Evolutionary conservation across 1,139 yeast species (phyloP).

Genomic region (Candida smagusa): DNA sequence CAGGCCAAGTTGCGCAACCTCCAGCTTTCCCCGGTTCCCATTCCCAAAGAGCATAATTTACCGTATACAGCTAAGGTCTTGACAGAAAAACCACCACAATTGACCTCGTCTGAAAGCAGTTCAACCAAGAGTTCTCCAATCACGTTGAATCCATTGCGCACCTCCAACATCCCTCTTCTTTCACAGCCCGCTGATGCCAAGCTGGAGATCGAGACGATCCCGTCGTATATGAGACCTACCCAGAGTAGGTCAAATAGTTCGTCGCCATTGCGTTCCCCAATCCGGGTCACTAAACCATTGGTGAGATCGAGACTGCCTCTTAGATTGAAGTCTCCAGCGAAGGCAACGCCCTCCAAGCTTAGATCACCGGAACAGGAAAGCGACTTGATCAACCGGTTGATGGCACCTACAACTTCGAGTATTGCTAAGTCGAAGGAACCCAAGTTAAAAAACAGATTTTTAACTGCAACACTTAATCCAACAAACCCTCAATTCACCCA

Average conservation of each 20-base stretch:
- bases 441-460: conserved; percentile 27
- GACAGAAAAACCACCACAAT: neutral
- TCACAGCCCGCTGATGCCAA: neutral
- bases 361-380: conserved; percentile 9
- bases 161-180: neutral
- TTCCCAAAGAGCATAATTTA: conserved; percentile 9
- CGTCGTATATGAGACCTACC: conserved; percentile 10
- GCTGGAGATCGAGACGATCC: conserved; percentile 1
- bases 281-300: neutral
- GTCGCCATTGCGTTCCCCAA: conserved; percentile 8
- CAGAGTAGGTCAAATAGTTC: conserved; percentile 7
- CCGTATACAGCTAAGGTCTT: conserved; percentile 6
- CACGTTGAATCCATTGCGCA: neutral
- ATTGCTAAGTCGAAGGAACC: conserved; percentile 22
- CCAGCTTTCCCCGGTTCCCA: conserved; percentile 14
- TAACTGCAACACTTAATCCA: conserved; percentile 36
- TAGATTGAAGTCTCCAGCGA: conserved; percentile 4
- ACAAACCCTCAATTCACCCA: conserved; percentile 16
- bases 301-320: neutral
- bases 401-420: conserved; percentile 30
- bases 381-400: conserved; percentile 19
- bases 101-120: neutral
- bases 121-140: neutral
- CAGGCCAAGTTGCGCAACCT: conserved; percentile 6
- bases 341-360: no score